A percentile compares a stretch with the other conserved stretches of the same genome.
These are phyloP conservation scores for Arthroderma uncinatum DNA, from an alignment of 2,329 filamentous ascomycete species.

Conservation along the genomic window DNA sequence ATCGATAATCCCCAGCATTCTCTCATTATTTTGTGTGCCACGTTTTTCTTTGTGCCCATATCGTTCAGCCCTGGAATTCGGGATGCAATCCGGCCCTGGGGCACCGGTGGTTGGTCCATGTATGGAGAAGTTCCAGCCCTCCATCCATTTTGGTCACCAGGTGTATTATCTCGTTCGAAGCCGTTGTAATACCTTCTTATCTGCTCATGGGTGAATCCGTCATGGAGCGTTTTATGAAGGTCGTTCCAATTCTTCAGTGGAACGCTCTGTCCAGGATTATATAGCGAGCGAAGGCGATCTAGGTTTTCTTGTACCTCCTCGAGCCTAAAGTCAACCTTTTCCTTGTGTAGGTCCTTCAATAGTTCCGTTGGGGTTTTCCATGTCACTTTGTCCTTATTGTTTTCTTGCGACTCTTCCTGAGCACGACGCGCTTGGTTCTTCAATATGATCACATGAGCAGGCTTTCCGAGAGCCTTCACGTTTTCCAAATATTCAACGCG, in stretches of 20 bases:
- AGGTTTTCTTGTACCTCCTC: slow-evolving; percentile 20
- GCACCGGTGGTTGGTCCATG: slow-evolving; percentile 17
- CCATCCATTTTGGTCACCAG: slow-evolving; percentile 17
- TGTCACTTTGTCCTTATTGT: background rate
- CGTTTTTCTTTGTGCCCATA: slow-evolving; percentile 23
- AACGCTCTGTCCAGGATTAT: slow-evolving; percentile 21
- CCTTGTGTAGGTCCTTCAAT: slow-evolving; percentile 12
- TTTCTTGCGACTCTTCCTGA: background rate
- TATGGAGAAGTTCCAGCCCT: slow-evolving; percentile 25
- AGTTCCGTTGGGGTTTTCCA: slow-evolving; percentile 12
- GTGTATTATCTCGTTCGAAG: background rate
- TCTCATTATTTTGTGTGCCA: slow-evolving; percentile 29
- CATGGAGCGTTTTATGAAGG: slow-evolving; percentile 21
- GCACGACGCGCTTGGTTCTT: background rate
- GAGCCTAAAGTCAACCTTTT: slow-evolving; percentile 5
- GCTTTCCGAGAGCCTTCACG: slow-evolving; percentile 5
- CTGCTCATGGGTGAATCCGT: slow-evolving; percentile 28
- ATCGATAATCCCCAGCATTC: slow-evolving; percentile 31
- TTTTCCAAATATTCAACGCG: background rate
- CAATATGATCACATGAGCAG: slow-evolving; percentile 10
- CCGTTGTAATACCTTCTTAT: slow-evolving; percentile 21
- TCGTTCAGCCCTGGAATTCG: slow-evolving; percentile 17
- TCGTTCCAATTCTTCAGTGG: slow-evolving; percentile 21
- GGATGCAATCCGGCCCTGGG: slow-evolving; percentile 14
- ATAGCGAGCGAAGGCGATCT: slow-evolving; percentile 19